phyloP scores from a whole-genome alignment of 2,329 filamentous ascomycete genomes.

The Talaromyces verruculosus region DNA sequence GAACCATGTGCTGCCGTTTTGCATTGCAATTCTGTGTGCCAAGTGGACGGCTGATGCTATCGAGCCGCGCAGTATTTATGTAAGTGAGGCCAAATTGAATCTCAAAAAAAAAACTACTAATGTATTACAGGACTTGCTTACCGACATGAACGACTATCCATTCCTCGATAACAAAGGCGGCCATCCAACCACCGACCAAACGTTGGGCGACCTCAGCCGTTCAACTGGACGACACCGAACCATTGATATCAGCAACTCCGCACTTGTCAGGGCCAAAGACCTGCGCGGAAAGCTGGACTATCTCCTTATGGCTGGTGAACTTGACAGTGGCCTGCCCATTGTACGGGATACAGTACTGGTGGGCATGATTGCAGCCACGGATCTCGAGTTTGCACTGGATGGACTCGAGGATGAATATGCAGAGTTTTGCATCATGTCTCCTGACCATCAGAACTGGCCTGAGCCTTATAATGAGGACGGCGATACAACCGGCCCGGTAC shows the following conservation, averaged over 20 bases:
- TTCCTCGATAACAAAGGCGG: constrained; percentile 90
- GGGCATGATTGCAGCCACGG: constrained; percentile 88
- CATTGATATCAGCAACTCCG: constrained; percentile 84
- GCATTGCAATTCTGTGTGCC: constrained; percentile 84
- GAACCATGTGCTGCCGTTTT: constrained; percentile 94
- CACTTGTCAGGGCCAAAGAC: constrained; percentile 72
- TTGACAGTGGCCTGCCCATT: constrained; percentile 90
- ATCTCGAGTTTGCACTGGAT: constrained; percentile 90
- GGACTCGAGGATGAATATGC: constrained; percentile 72
- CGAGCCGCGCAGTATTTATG: constrained; percentile 90
- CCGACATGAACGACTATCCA: constrained; percentile 95
- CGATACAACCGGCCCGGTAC: constrained; percentile 60
- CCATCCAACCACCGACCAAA: constrained; percentile 84
- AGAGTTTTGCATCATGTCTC: constrained; percentile 76
- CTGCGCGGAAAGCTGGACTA: constrained; percentile 79
- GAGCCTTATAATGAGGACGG: constrained; percentile 40
- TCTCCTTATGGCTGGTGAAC: constrained; percentile 79
- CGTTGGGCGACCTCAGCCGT: constrained; percentile 82
- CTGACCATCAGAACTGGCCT: constrained; percentile 38
- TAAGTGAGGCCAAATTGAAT: constrained; percentile 42
- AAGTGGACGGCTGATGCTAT: constrained; percentile 98
- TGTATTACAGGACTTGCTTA: constrained; percentile 71
- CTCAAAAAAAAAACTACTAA: neutral
- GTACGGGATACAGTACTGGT: constrained; percentile 75
- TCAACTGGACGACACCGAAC: constrained; percentile 71